Base-by-base conservation (phyloP, 345 rosid species). In the Streptanthus diversifolius region DNA sequence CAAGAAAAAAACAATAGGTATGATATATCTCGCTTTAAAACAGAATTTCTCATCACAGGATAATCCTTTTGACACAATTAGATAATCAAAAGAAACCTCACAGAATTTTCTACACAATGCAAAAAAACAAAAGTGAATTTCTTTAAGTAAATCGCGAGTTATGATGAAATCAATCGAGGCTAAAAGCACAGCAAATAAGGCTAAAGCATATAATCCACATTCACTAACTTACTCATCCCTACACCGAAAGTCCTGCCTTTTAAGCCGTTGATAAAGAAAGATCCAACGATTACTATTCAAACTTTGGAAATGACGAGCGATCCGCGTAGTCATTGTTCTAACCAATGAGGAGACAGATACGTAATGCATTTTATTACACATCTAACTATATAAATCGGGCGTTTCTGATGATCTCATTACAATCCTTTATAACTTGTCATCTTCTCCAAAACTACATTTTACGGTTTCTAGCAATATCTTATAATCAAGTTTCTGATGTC, bases 281-380 rank as follows among this genome's bases (percentile, higher is more conserved):
- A 90, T 91, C 97, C 24, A 72, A 87, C 80, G 97, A 82, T 33
- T 25, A 0, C 64, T 36, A 83, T 91, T 89, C 47, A 87, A 91
- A 91, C 56, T 80, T 74, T 3, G 0, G 39, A 11, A 63, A 27
- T 8, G 12, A 15, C 3, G 2, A 21, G 63, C 58, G 85, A 89
- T 89, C 93, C 89, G 80, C 60, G 88, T 84, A 71, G 6, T 49
- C 36, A 49, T 13, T 2, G n/a, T 74, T 2, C 63, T 12, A 10
- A 60, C 97, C 96, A 91, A 91, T 89, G 80, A 87, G 69, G 32
- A 44, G 51, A 30, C 41, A 79, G 73, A 65, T 33, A 77, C 3
- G 82, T 83, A 71, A 2, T 54, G 67, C 69, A 57, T 19, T 82
- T 80, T 58, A 64, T 7, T 58, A 9, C 79, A 36, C 66, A 32